Conservation (phyloP, 1,139 yeast genomes). For the Blastobotrys malaysiensis region DNA sequence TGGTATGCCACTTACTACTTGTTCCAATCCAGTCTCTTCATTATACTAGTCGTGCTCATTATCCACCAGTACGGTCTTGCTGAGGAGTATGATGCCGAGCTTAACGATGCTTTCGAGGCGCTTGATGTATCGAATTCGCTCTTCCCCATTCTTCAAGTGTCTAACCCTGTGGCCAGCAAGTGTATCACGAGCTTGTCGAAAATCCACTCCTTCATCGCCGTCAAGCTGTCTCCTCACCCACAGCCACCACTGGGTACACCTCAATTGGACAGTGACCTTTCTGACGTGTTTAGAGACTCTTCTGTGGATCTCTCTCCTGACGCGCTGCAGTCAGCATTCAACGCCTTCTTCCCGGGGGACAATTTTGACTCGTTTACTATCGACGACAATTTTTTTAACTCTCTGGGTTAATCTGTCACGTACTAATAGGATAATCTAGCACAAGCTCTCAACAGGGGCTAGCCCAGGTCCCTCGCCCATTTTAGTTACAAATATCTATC, state of each 20-base stretch:
- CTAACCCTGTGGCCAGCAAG: slow-evolving; percentile 7
- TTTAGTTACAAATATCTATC: too few species aligned
- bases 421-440: background rate
- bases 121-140: background rate
- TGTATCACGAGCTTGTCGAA: slow-evolving; percentile 5
- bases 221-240: background rate
- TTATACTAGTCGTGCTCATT: slow-evolving; percentile 10
- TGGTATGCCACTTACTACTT: slow-evolving; percentile 16
- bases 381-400: background rate
- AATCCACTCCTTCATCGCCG: slow-evolving; percentile 1
- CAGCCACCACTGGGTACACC: background rate
- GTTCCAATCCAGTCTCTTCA: slow-evolving; percentile 12
- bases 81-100: background rate
- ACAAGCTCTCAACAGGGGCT: too few species aligned
- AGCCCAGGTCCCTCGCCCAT: too few species aligned
- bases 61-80: slow-evolving; percentile 2
- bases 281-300: background rate
- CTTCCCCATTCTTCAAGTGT: slow-evolving; percentile 1
- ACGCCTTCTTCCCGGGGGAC: background rate
- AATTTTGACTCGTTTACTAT: background rate
- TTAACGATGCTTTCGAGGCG: slow-evolving; percentile 4
- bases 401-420: too few species aligned
- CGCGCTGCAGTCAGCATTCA: background rate
- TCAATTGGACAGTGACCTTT: background rate
- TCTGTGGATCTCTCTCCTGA: background rate